A percentile compares a stretch with the other conserved stretches of the same genome.
phyloP scores from a whole-genome alignment of 108 stramenopile species.

The Nitzschia sp. region DNA sequence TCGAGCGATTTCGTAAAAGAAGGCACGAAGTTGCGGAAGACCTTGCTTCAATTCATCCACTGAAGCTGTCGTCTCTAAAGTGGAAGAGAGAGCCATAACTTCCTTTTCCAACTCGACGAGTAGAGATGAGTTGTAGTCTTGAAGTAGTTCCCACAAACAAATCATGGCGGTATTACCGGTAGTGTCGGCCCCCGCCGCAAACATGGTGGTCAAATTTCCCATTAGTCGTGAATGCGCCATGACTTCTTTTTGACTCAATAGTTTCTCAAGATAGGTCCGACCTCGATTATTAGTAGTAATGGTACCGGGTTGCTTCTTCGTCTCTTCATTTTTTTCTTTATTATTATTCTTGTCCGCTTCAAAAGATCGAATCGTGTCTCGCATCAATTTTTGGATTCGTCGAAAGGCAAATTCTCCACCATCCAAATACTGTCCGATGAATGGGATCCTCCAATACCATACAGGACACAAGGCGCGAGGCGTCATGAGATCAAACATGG shows the following conservation, averaged over 20 bases:
- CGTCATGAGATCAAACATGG: neutral
- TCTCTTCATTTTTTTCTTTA: neutral
- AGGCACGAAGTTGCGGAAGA: slow-evolving; percentile 11
- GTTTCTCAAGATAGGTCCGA: neutral
- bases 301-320: too few relatives aligned
- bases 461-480: slow-evolving; percentile 15
- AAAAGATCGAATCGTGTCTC: neutral
- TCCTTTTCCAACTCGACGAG: slow-evolving; percentile 5
- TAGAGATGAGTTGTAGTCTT: slow-evolving; percentile 7
- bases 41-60: slow-evolving; percentile 2
- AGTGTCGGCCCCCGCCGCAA: slow-evolving; percentile 24
- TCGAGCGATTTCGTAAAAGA: slow-evolving; percentile 13
- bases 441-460: slow-evolving; percentile 29
- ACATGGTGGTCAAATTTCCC: slow-evolving; percentile 19
- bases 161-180: neutral
- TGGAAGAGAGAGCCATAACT: neutral
- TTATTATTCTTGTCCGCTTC: neutral
- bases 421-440: slow-evolving; percentile 38
- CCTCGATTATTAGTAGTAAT: neutral
- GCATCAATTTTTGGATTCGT: neutral
- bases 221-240: slow-evolving; percentile 5
- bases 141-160: slow-evolving; percentile 13
- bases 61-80: neutral
- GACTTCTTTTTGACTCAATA: neutral
- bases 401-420: neutral